These are phyloP conservation scores for Hippophae rhamnoides DNA, from an alignment of 306 rosid genomes.

Conservation along the genomic window DNA sequence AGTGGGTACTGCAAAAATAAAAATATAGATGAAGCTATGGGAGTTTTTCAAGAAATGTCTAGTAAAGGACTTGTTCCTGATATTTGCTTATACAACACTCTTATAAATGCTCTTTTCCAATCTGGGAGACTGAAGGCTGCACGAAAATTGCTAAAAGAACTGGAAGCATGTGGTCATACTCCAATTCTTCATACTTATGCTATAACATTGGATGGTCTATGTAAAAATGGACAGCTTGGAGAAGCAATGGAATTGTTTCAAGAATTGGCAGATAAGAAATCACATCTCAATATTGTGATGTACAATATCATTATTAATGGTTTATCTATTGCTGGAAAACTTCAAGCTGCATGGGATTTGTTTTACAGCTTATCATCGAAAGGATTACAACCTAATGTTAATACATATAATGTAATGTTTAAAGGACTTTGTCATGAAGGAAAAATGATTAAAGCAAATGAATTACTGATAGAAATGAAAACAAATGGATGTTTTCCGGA, in stretches of 20 bases:
- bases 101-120: conserved; percentile 2
- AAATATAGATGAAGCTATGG: not conserved
- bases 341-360: conserved; percentile 9
- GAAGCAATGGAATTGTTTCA: conserved; percentile 10
- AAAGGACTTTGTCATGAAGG: not conserved
- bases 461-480: conserved; percentile 4
- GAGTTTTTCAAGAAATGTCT: conserved; percentile 6
- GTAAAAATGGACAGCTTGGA: conserved; percentile 4
- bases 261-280: not conserved
- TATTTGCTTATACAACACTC: conserved; percentile 9
- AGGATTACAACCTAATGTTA: conserved; percentile 10
- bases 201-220: conserved; percentile 9
- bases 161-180: conserved; percentile 6
- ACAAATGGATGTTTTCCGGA: conserved; percentile 3
- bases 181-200: conserved; percentile 1
- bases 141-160: conserved; percentile 8
- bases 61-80: not conserved
- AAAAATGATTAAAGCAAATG: not conserved
- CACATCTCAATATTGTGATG: not conserved
- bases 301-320: conserved; percentile 4
- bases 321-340: conserved; percentile 3
- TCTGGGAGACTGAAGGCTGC: conserved; percentile 13
- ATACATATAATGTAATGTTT: conserved; percentile 6
- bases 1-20: not conserved
- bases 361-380: not conserved